phyloP scores from a whole-genome alignment of 2,329 filamentous ascomycete genomes.

The Coniella vitis region DNA sequence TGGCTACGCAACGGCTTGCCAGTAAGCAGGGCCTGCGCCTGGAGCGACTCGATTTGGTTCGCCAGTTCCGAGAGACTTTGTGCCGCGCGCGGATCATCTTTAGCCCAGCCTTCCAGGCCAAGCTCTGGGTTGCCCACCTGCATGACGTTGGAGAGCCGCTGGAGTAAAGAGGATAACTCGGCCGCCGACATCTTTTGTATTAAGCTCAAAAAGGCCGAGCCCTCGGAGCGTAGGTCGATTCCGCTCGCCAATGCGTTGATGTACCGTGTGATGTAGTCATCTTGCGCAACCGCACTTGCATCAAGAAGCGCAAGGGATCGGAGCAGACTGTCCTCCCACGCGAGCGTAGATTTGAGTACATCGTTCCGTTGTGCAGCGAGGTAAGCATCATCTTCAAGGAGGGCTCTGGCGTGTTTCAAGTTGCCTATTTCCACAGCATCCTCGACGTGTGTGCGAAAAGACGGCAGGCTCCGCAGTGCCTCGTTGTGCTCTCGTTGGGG shows the following conservation, averaged over 20 bases:
- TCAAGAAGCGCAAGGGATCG: conserved; percentile 42
- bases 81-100: conserved; percentile 17
- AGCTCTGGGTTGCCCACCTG: conserved; percentile 30
- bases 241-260: conserved; percentile 53
- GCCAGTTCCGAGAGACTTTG: conserved; percentile 28
- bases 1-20: conserved; percentile 59
- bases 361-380: conserved; percentile 27
- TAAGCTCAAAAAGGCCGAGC: conserved; percentile 47
- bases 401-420: conserved; percentile 36
- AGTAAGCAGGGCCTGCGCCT: conserved; percentile 35
- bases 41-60: conserved; percentile 40
- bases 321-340: conserved; percentile 36
- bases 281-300: conserved; percentile 28
- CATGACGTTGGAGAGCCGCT: conserved; percentile 33
- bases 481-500: conserved; percentile 58
- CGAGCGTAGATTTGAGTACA: conserved; percentile 11
- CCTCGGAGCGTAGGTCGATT: conserved; percentile 39
- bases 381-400: conserved; percentile 55
- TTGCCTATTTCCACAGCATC: conserved; percentile 35
- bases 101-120: conserved; percentile 28
- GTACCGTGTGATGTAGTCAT: conserved; percentile 51
- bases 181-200: conserved; percentile 55
- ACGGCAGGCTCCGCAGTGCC: conserved; percentile 60
- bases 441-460: conserved; percentile 56
- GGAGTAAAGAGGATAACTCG: conserved; percentile 35